A percentile compares a stretch with the other conserved stretches of the same genome.
These are phyloP conservation scores for Pulveroboletus sp. DNA, from an alignment of 768 basidiomycete species.

Conservation along the genomic window DNA sequence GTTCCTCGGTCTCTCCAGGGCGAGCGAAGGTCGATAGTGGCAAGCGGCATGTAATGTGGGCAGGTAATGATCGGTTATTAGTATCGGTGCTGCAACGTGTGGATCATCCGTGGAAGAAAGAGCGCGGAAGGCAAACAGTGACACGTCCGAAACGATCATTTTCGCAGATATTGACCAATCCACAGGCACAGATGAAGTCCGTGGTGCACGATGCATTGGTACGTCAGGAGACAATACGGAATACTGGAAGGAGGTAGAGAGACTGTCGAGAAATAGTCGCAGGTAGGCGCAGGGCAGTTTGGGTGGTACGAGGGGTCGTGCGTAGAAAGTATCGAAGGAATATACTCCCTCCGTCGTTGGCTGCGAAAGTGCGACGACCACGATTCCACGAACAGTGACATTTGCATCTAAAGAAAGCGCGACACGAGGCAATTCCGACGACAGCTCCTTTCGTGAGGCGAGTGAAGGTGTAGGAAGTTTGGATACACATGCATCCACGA, in stretches of 20 bases:
- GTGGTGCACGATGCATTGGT: not conserved
- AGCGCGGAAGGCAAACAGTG: constrained; percentile 48
- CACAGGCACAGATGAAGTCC: not conserved
- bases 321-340: constrained; percentile 43
- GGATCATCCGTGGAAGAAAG: constrained; percentile 14
- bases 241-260: constrained; percentile 18
- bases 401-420: constrained; percentile 31
- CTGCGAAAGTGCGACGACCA: constrained; percentile 44
- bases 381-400: constrained; percentile 40
- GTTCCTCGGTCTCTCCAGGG: constrained; percentile 16
- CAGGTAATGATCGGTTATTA: constrained; percentile 72
- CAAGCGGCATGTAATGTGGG: constrained; percentile 46
- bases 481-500: constrained; percentile 33
- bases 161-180: constrained; percentile 11
- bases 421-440: constrained; percentile 16
- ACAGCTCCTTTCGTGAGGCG: constrained; percentile 9
- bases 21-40: constrained; percentile 40
- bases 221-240: constrained; percentile 4
- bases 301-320: constrained; percentile 57
- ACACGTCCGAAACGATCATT: constrained; percentile 42
- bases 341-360: constrained; percentile 2
- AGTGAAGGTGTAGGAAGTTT: constrained; percentile 16
- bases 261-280: constrained; percentile 46
- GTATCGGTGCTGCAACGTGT: constrained; percentile 52
- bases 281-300: constrained; percentile 44